Base-by-base conservation (phyloP, 176 grass and related monocot genomes). In the Oryza australiensis region DNA sequence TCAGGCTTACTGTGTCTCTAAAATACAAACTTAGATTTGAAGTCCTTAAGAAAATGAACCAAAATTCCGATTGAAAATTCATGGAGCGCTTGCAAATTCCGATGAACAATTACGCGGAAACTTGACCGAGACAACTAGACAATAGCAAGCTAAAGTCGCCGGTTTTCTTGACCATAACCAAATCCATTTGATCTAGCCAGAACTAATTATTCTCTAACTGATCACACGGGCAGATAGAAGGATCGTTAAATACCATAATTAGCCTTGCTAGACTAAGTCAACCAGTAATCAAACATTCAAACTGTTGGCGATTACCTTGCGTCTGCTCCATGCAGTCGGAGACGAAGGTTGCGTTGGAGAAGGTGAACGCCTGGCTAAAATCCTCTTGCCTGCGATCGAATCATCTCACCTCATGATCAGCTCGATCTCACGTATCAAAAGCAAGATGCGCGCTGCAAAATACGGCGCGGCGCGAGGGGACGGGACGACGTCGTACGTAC, bases 281-380 rank as follows among this genome's bases (percentile, higher is more conserved):
- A 57, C 53, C 1, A 23, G 53, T 9, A 57, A 57, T 57, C 7
- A 4, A 37, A 2, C 29, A 29, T 29, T 32, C 32, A 4, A 53
- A 49, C 45, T 16, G 14, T 49, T 49, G 16, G 48, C 32, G 34
- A 60, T 0, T 84, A 98, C 92, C 92, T 49, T 33, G 24, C 14
- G 73, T 94, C 43, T 88, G 57, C 12, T 38, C 9, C 28, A 79
- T 73, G 81, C 95, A 94, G 0, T 87, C 67, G 60, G 18, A 24
- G 32, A 90, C 55, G 86, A 94, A 98, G 43, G 20, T 74, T 24
- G 20, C 0, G 64, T 93, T 78, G 0, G 73, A 16, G 26, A 82
- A 91, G 70, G 74, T 22, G 80, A 98, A 98, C 62, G 92, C 79
- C 49, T 65, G 74, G 57, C 88, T 78, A 66, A 87, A 63, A 72